phyloP scores from a whole-genome alignment of 140 eudicot genomes.

The Flaveria floridana region DNA sequence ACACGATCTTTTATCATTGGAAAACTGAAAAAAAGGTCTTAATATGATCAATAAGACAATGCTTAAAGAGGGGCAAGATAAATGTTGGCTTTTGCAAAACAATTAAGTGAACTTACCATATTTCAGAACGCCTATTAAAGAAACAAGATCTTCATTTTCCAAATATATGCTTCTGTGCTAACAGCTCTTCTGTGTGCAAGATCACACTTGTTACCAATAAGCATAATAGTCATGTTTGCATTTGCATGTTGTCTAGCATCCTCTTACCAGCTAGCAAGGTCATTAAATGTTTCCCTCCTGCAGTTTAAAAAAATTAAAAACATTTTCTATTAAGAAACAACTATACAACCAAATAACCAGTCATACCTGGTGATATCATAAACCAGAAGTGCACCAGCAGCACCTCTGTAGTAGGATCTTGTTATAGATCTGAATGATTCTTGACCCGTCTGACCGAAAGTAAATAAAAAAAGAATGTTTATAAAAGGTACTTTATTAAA shows the following conservation, averaged over 20 bases:
- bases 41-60: too few species aligned
- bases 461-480: not conserved
- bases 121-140: too few species aligned
- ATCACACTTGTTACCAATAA: slow-evolving; percentile 89
- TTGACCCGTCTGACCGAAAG: slow-evolving; percentile 76
- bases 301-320: not conserved
- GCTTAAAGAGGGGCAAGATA: too few species aligned
- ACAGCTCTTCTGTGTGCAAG: slow-evolving; percentile 90
- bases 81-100: too few species aligned
- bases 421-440: slow-evolving; percentile 95
- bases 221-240: slow-evolving; percentile 93
- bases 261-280: slow-evolving; percentile 95
- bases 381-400: slow-evolving; percentile 93
- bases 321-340: not conserved
- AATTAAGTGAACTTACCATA: too few species aligned
- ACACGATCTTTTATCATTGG: too few species aligned
- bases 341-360: not conserved
- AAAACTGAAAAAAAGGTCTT: too few species aligned
- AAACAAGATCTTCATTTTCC: too few species aligned
- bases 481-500: not conserved
- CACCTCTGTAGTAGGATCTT: slow-evolving; percentile 91
- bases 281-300: slow-evolving; percentile 95
- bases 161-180: slow-evolving; percentile 91
- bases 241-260: slow-evolving; percentile 92
- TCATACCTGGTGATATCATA: slow-evolving; percentile 85